phyloP scores from a whole-genome alignment of 208 protist genomes.

The Trichomonas gallinae region DNA sequence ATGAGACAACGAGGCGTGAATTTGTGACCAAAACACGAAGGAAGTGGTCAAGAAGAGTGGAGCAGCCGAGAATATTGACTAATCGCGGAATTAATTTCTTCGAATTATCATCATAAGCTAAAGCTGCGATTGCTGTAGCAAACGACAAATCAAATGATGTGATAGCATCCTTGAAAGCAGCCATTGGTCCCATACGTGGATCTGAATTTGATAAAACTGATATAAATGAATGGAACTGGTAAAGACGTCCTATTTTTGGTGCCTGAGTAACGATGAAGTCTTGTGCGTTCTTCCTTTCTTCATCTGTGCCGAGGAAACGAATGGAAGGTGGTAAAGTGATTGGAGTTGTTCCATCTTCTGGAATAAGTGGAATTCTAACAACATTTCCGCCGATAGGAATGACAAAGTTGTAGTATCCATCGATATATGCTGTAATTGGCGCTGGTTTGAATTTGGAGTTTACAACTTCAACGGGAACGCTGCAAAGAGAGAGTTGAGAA shows the following conservation, averaged over 20 bases:
- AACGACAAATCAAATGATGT: background rate
- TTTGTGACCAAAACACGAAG: background rate
- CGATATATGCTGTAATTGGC: background rate
- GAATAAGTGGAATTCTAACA: background rate
- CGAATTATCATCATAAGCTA: background rate
- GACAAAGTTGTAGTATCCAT: background rate
- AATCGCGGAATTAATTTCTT: background rate
- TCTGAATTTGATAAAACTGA: background rate
- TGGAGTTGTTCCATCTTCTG: background rate
- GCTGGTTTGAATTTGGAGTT: background rate
- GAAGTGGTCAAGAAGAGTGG: background rate
- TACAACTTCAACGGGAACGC: background rate
- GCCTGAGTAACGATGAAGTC: background rate
- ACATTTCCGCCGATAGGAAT: background rate
- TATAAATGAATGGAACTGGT: conserved; percentile 1
- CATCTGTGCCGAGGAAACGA: background rate
- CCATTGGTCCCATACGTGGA: background rate
- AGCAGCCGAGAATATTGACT: background rate
- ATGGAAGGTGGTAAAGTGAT: background rate
- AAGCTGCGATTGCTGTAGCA: background rate
- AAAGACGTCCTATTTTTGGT: background rate
- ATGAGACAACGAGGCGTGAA: background rate
- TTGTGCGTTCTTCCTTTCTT: background rate
- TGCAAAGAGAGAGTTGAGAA: background rate
- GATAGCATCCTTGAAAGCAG: background rate